Base-by-base conservation (phyloP, 345 rosid species). In the Arabis alpina region DNA sequence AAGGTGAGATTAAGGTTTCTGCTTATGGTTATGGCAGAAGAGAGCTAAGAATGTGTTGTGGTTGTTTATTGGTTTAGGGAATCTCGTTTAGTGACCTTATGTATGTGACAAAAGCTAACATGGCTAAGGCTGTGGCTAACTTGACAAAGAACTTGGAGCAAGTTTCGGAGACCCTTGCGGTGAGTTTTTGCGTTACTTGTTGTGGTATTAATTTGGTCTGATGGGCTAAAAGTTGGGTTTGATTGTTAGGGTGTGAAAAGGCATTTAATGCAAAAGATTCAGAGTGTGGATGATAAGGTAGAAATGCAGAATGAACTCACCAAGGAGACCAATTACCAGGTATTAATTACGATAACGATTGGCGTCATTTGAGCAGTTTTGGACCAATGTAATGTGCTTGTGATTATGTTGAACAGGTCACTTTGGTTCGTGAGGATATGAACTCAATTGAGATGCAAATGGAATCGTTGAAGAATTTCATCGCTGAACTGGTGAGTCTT, bases 231-330 rank as follows among this genome's bases (percentile, higher is more conserved):
- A 19, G 23, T 19, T 19, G 23, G 23, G 42, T 56, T 36, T 65
- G 64, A 68, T 79, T 64, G 23, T 71, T 80, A 94, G 97, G 83
- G 84, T 56, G 93, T 88, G 7, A 94, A 94, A 82, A 82, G 76
- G 76, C 97, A 91, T 83, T 82, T 94, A 54, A 91, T 93, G 2
- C 95, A 89, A 72, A 79, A 92, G 68, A 86, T 94, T 61, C 89
- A 84, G 75, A 81, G 74, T 63, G 78, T 94, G 81, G 92, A 83
- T 78, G 93, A 90, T 73, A 91, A 87, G 81, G 88, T 89, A 82
- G 96, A 91, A 48, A 77, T 69, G 68, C 95, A 91, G 75, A 86
- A 82, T 78, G 90, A 84, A 75, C 80, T 89, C 60, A 88, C 95
- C 9, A 84, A 81, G 82, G 83, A 72, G 72, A 81, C 91, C 55